phyloP scores from a whole-genome alignment of 345 rosid genomes.

The Hevea brasiliensis region DNA sequence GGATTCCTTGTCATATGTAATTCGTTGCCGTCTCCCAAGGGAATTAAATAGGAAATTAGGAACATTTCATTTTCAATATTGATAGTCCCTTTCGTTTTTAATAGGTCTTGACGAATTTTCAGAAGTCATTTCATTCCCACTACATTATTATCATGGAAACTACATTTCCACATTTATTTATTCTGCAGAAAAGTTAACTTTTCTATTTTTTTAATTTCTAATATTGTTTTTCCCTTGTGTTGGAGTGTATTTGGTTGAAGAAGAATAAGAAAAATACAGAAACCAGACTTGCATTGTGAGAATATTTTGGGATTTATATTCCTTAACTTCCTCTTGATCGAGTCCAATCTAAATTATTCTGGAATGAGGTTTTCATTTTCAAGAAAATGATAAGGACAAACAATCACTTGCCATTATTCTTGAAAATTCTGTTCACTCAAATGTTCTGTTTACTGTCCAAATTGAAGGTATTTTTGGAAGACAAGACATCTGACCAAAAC shows the following conservation, averaged over 20 bases:
- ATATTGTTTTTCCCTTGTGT: too few relatives aligned
- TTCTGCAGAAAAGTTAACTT: too few relatives aligned
- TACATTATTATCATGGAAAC: neutral
- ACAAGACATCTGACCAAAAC: conserved; percentile 3
- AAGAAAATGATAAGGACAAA: conserved; percentile 18
- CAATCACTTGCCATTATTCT: conserved; percentile 23
- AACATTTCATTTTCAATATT: conserved; percentile 10
- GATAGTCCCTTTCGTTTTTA: neutral
- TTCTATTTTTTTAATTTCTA: too few relatives aligned
- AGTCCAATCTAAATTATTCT: conserved; percentile 19
- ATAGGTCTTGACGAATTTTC: neutral
- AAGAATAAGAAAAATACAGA: conserved; percentile 26
- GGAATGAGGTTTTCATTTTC: neutral
- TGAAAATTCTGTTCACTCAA: conserved; percentile 16
- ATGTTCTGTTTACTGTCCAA: neutral
- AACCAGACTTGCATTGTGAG: conserved; percentile 24
- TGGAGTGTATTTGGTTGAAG: neutral
- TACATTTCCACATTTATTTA: too few relatives aligned
- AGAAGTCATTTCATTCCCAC: neutral
- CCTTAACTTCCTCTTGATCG: conserved; percentile 13
- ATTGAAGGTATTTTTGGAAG: conserved; percentile 17
- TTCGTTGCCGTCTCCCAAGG: neutral
- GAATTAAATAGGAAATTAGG: neutral
- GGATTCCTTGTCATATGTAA: conserved; percentile 7
- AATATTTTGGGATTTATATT: conserved; percentile 21